These are phyloP conservation scores for Populus davidiana DNA, from an alignment of 345 rosid genomes.

Conservation along the genomic window DNA sequence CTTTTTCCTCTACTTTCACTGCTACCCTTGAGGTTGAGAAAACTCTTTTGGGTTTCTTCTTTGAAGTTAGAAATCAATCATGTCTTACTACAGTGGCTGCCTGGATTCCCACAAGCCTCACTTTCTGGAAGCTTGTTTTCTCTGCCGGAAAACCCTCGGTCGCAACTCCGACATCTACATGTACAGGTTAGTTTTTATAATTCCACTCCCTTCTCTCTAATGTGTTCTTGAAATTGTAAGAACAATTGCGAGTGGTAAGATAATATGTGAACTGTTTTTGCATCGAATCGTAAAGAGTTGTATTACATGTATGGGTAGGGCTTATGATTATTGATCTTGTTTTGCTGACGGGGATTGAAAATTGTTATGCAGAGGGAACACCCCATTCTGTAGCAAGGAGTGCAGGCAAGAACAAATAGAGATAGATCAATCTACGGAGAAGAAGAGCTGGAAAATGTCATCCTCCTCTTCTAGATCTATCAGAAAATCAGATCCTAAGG, in stretches of 20 bases:
- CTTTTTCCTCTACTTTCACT: not conserved
- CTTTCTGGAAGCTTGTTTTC: constrained; percentile 70
- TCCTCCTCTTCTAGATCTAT: constrained; percentile 47
- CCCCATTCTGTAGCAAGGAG: constrained; percentile 72
- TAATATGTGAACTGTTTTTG: not conserved
- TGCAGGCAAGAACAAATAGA: constrained; percentile 86
- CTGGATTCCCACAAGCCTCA: constrained; percentile 40
- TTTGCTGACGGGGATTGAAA: not conserved
- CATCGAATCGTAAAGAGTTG: not conserved
- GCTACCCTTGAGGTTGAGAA: not conserved
- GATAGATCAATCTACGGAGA: constrained; percentile 49
- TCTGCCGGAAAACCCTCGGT: constrained; percentile 62
- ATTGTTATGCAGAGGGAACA: constrained; percentile 53
- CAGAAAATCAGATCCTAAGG: constrained; percentile 43
- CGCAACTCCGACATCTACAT: constrained; percentile 73
- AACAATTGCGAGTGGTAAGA: not conserved
- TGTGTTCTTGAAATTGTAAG: not conserved
- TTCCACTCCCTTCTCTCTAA: not conserved
- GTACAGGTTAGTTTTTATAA: constrained; percentile 58
- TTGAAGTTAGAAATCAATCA: not conserved
- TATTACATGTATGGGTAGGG: not conserved
- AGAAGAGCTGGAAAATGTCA: constrained; percentile 43
- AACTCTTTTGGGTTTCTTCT: not conserved
- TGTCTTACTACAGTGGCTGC: constrained; percentile 33
- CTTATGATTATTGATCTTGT: not conserved